phyloP scores from a whole-genome alignment of 2,329 filamentous ascomycete species.

The Gnomoniopsis smithogilvyi region DNA sequence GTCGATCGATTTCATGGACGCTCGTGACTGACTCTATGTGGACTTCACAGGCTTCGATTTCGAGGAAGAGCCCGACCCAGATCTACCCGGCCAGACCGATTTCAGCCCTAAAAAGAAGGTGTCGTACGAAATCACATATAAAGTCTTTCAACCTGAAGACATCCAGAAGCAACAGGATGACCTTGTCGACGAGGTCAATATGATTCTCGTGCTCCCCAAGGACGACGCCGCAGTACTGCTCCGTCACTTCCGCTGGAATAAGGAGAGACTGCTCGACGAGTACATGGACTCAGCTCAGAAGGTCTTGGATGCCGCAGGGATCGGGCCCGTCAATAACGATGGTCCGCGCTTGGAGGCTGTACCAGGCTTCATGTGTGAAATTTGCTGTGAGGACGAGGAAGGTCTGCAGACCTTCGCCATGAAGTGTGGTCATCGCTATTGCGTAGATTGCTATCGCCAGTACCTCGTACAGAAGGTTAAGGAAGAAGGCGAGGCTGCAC shows the following conservation, averaged over 20 bases:
- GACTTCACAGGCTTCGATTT: conserved; percentile 52
- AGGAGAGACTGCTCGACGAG: conserved; percentile 88
- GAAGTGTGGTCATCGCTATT: conserved; percentile 93
- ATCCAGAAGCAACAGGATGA: conserved; percentile 83
- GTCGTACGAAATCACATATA: conserved; percentile 81
- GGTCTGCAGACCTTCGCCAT: conserved; percentile 83
- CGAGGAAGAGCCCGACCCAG: conserved; percentile 54
- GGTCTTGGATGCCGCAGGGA: conserved; percentile 78
- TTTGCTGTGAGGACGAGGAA: conserved; percentile 87
- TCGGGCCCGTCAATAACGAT: conserved; percentile 62
- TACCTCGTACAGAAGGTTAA: conserved; percentile 92
- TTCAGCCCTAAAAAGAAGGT: conserved; percentile 68
- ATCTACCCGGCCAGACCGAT: conserved; percentile 56
- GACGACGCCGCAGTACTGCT: conserved; percentile 90
- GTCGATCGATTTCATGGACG: conserved; percentile 3
- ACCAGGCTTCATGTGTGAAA: conserved; percentile 83
- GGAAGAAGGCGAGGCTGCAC: conserved; percentile 90
- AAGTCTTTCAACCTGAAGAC: conserved; percentile 73
- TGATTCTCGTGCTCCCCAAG: conserved; percentile 82
- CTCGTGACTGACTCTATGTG: conserved; percentile 4
- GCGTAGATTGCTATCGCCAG: conserved; percentile 85
- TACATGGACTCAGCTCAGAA: conserved; percentile 89
- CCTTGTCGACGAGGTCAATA: conserved; percentile 85
- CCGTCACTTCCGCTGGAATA: conserved; percentile 91
- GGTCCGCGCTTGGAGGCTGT: conserved; percentile 68